Evolutionary conservation across 2,329 filamentous ascomycete species (phyloP).

Genomic region (Canariomyces notabilis): DNA sequence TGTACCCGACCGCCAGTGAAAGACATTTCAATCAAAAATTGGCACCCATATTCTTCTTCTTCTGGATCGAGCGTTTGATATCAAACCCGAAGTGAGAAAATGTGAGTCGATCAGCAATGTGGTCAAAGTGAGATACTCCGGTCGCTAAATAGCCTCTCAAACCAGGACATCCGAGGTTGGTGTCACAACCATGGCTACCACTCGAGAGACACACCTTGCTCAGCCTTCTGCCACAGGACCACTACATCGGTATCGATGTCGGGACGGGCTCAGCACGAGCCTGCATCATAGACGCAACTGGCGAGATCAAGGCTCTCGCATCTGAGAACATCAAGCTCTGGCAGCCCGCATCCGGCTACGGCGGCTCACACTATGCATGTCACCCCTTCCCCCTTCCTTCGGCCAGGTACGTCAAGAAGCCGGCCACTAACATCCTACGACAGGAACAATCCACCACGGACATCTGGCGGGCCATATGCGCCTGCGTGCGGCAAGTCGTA

Average conservation of each 20-base stretch:
- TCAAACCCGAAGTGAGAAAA: not conserved
- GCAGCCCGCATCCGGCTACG: constrained; percentile 68
- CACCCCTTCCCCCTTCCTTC: no score
- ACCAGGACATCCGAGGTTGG: constrained; percentile 16
- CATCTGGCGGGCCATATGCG: constrained; percentile 94
- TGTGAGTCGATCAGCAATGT: not conserved
- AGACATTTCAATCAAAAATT: no score
- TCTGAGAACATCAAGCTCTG: constrained; percentile 74
- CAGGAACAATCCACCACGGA: constrained; percentile 96
- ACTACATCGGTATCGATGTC: constrained; percentile 61
- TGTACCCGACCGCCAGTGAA: no score
- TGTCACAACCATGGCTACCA: not conserved
- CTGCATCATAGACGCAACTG: constrained; percentile 87
- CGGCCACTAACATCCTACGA: not conserved
- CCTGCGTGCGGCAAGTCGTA: constrained; percentile 77
- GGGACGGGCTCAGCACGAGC: constrained; percentile 93
- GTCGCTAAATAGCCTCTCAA: not conserved
- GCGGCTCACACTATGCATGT: constrained; percentile 53
- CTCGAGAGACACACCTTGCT: not conserved
- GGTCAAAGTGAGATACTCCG: not conserved
- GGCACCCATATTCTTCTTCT: no score
- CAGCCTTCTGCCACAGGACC: constrained; percentile 3
- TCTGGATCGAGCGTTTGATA: no score
- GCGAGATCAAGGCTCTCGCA: constrained; percentile 76
- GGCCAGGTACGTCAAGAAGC: not conserved